Percentiles rank a stretch among this genome's conserved stretches.
Conservation (phyloP, 1,284 basidiomycete genomes). For the Malassezia globosa region DNA sequence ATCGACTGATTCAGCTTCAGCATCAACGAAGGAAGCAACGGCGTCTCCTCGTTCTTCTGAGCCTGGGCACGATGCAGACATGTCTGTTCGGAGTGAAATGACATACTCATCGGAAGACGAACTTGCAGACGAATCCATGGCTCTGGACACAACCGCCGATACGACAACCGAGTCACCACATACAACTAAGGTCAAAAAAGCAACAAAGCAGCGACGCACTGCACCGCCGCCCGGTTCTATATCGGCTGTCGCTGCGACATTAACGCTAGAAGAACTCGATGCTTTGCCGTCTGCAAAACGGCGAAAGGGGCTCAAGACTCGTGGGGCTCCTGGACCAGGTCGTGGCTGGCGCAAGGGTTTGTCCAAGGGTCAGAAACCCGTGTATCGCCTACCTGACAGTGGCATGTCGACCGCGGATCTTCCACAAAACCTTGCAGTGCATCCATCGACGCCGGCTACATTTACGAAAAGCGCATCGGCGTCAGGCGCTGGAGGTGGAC, state of each 20-base stretch:
- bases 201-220: not conserved
- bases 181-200: not conserved
- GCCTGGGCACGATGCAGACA: not conserved
- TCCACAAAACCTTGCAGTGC: conserved; percentile 12
- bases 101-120: conserved; percentile 7
- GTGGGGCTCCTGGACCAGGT: conserved; percentile 42
- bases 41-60: not conserved
- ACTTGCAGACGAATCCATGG: conserved; percentile 3
- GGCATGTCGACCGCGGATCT: conserved; percentile 22
- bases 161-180: not conserved
- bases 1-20: not conserved
- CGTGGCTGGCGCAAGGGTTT: conserved; percentile 43
- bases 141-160: not conserved
- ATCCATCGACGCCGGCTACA: conserved; percentile 12
- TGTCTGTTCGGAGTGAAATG: not conserved
- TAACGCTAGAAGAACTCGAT: conserved; percentile 39
- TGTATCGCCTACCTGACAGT: conserved; percentile 30
- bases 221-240: conserved; percentile 8
- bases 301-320: conserved; percentile 35
- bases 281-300: conserved; percentile 43
- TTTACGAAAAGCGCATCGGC: not conserved
- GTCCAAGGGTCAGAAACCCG: conserved; percentile 42
- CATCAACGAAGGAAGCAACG: not conserved
- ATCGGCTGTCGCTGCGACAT: conserved; percentile 14
- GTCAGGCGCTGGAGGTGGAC: no score